A percentile compares a stretch with the other conserved stretches of the same genome.
Conservation (phyloP, 768 basidiomycete species). For the Pulveroboletus sp. region DNA sequence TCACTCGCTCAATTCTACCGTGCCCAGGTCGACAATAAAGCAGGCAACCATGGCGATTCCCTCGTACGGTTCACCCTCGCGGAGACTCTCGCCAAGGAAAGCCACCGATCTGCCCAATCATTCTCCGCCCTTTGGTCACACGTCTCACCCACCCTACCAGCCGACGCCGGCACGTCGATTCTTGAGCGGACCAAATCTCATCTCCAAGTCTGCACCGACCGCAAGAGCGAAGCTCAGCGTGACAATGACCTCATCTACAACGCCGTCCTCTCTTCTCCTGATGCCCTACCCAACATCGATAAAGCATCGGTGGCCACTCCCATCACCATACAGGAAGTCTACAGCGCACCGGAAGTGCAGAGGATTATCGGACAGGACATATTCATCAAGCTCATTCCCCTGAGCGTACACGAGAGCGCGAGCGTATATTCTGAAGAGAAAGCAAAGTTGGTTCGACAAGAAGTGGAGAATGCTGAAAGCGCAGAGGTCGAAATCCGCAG, state of each 20-base stretch:
- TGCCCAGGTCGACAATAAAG: constrained; percentile 69
- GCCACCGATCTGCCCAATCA: constrained; percentile 60
- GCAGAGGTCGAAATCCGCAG: constrained; percentile 80
- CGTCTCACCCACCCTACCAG: constrained; percentile 77
- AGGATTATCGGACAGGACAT: constrained; percentile 92
- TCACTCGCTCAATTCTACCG: constrained; percentile 89
- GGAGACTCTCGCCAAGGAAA: constrained; percentile 81
- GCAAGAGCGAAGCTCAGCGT: constrained; percentile 68
- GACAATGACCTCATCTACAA: constrained; percentile 99
- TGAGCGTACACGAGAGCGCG: constrained; percentile 94
- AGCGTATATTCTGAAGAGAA: constrained; percentile 98
- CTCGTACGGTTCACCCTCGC: constrained; percentile 78
- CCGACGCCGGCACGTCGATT: constrained; percentile 80
- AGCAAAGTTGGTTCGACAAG: constrained; percentile 86
- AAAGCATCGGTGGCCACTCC: constrained; percentile 79
- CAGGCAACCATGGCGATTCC: constrained; percentile 82
- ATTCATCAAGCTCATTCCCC: constrained; percentile 82
- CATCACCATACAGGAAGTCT: constrained; percentile 93
- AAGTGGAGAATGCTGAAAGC: constrained; percentile 84
- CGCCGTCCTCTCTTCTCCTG: constrained; percentile 75
- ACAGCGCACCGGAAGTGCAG: constrained; percentile 86
- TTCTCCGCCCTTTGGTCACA: constrained; percentile 74
- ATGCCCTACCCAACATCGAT: constrained; percentile 79
- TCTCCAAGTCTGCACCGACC: constrained; percentile 71
- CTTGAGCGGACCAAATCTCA: constrained; percentile 84